phyloP scores from a whole-genome alignment of 208 protist species.

The Porcisia deanei region DNA sequence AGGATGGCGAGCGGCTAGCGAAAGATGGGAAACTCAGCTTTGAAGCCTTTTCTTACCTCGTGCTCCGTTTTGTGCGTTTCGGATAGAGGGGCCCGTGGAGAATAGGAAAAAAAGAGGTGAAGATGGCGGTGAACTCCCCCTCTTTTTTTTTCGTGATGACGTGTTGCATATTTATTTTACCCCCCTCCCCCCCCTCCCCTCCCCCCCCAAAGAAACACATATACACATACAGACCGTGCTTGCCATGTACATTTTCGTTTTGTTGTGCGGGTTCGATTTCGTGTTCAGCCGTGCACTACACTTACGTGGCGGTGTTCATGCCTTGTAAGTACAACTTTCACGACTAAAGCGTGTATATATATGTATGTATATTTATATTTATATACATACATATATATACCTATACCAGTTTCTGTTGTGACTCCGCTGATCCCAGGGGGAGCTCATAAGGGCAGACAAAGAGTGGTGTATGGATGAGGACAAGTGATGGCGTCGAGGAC shows the following conservation, averaged over 20 bases:
- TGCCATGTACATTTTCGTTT: slow-evolving; percentile 3
- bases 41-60: slow-evolving; percentile 81
- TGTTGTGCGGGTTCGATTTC: not conserved
- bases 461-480: not conserved
- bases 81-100: slow-evolving; percentile 12
- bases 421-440: not conserved
- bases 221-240: not conserved
- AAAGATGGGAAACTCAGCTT: slow-evolving; percentile 58
- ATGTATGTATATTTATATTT: no score
- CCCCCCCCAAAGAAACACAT: not conserved
- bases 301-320: not conserved
- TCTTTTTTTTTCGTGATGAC: not conserved
- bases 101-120: not conserved
- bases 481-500: not conserved
- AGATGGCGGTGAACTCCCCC: not conserved
- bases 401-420: not conserved
- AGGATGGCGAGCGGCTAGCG: slow-evolving; percentile 49
- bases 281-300: not conserved
- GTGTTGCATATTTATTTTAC: not conserved
- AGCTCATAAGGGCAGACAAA: not conserved
- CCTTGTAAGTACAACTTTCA: not conserved
- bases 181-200: not conserved
- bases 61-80: slow-evolving; percentile 55
- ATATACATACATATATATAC: not conserved
- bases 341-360: no score